Conservation (phyloP, 148 eudicot species). For the Amaranthus hypochondriacus region DNA sequence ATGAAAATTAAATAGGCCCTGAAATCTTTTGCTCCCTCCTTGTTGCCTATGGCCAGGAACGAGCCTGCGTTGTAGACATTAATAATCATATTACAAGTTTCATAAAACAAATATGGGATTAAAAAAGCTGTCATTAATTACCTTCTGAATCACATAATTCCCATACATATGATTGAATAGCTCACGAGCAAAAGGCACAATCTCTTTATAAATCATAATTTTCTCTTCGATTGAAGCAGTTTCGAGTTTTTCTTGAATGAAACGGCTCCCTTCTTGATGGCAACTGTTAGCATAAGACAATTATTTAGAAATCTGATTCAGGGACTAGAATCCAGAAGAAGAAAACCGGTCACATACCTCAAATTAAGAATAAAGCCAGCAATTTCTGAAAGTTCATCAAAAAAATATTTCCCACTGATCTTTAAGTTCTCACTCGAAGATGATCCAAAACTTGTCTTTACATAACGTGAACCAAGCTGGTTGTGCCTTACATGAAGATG, state of each 20-base stretch:
- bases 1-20: no score
- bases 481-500: no score
- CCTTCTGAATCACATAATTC: slow-evolving; percentile 97
- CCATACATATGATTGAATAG: slow-evolving; percentile 98
- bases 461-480: no score
- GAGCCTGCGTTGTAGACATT: not conserved
- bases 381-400: no score
- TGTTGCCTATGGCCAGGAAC: no score
- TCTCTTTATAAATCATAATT: slow-evolving; percentile 88
- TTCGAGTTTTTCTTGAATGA: slow-evolving; percentile 98
- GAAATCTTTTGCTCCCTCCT: no score
- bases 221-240: slow-evolving; percentile 87
- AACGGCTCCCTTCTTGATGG: slow-evolving; percentile 98
- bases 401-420: no score
- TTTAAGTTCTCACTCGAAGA: no score
- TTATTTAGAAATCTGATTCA: slow-evolving; percentile 4
- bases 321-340: not conserved
- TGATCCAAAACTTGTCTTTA: no score
- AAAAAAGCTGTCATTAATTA: slow-evolving; percentile 30
- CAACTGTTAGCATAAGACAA: slow-evolving; percentile 47
- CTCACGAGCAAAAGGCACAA: slow-evolving; percentile 71
- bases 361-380: no score
- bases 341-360: no score
- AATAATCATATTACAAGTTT: not conserved
- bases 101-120: not conserved